Base-by-base conservation (phyloP, 2,329 filamentous ascomycete species). In the Didymella arachidicola region DNA sequence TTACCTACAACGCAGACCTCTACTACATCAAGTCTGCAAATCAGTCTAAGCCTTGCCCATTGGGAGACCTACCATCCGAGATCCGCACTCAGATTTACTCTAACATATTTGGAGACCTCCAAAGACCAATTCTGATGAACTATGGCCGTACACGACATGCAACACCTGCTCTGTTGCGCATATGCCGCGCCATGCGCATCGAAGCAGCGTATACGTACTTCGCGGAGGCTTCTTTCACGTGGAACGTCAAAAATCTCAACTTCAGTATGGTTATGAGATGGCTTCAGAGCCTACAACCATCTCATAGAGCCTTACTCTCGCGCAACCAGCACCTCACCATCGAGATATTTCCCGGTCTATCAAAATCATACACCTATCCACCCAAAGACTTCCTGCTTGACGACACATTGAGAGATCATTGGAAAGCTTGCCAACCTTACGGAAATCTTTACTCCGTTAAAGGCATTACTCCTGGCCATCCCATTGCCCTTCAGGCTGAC, bases 201-300 rank as follows among this genome's bases (percentile, higher is more conserved):
- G 72, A 75, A 62, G 66, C 65, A 3, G 66, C 67, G 22, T 71
- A 72, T 36, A 56, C 58, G 16, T 73, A 69, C 59, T 75, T 71
- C 56, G 62, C 61, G 0, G 41, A 29, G 30, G 57, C 62, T 2
- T 29, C 43, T 16, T 73, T 75, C 46, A 55, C 43, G 11, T 66
- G 60, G 53, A 26, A 45, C 4, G 49, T 69, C 1, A 45, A 55
- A 25, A 64, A 66, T 32, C 59, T 71, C 8, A 47, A 65, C n/a
- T 73, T 70, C 59, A 12, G 19, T 0, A 41, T 34, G 2, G 34
- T 67, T 0, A 53, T 41, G 14, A 34, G 29, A n/a, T 74, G 66
- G 68, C 41, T 71, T 2, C 49, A 48, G 0, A 53, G 32, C 6
- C 29, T 74, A 1, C 60, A 65, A 1, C 29, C 57, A 5, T 41